Base-by-base conservation (phyloP, 345 rosid species). In the Brassica juncea region DNA sequence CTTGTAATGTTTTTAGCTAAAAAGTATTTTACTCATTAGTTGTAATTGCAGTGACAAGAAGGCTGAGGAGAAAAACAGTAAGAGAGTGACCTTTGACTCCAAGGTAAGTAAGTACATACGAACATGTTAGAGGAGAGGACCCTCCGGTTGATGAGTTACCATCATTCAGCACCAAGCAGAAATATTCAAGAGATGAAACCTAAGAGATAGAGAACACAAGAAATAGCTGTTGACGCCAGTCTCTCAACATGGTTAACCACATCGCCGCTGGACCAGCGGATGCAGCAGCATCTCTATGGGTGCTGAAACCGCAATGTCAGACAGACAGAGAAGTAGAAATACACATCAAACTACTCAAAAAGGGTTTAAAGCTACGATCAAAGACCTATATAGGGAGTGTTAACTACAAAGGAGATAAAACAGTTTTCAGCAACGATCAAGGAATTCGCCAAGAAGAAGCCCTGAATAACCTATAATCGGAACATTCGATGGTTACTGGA, bases 181-280 rank as follows among this genome's bases (percentile, higher is more conserved):
- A 81, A 63, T 39, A 28, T 28, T 28, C 86, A n/a, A 82, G 55
- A 39, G 66, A 83, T 68, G 84, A 84, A 76, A 63, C 85, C 1
- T 0, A 84, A 75, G 83, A 87, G 84, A 74, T 70, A 82, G 68
- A 66, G 78, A 74, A 66, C 16, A 66, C 88, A 78, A 75, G 93
- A 87, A 74, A 63, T 91, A 4, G 87, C 89, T 32, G 97, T 93
- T 74, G 93, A 91, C 79, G 92, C 97, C 68, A 95, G 99, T 87
- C 93, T 95, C 76, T 91, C 99, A 12, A 91, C 85, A 60, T 95
- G 98, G 99, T 68, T 93, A 82, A 87, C 92, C 37, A 69, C 88
- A 63, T 66, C 75, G 1, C 71, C 27, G 21, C 21, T 19, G 21
- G 21, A 71, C 84, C 28, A 84, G 76, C 30, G 87, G 74, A 78